Base-by-base conservation (phyloP, 108 stramenopile species). In the Nitzschia sp. region DNA sequence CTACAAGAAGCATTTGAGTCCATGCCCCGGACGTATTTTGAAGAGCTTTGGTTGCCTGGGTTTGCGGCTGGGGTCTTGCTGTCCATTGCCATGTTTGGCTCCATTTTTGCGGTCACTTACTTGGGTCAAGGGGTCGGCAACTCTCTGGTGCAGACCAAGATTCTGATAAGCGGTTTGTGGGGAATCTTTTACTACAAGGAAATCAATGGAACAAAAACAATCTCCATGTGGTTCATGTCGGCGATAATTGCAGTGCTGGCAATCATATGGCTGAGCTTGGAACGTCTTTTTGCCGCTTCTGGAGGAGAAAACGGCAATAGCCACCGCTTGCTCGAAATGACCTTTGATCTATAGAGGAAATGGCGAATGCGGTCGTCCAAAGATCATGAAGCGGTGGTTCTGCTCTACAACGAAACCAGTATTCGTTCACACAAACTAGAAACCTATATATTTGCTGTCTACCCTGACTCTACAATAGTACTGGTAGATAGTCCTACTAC, bases 101-200 rank as follows among this genome's bases (percentile, higher is more conserved):
- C 72, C 45, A 91, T 94, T 53, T 41, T 94, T 1, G 74, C 90
- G 22, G 86, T 89, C 0, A 75, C 83, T 35, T 77, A 85, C 63
- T 78, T 94, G 15, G 93, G 90, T 0, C 85, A 94, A 72, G 88
- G 85, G 25, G 85, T 94, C n/a, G 93, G 93, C 0, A 89, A 89
- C 66, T 83, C 60, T 29, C 41, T 83, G n/a, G 58, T 76, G 1
- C 85, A 80, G 57, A 57, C 78, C 31, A 69, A 78, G 26, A 84
- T 83, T 33, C 46, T 79, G 38, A 53, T 79, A 16, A 78, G 77
- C 59, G 93, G 93, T 1, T 62, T 91, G 29, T 91, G 89, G 88
- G 93, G 93, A 2, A 91, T 94, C 16, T 85, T 86, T 52, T 91
- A 53, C 38, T 94, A 78, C 75, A 71, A 81, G 45, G 93, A 94